Evolutionary conservation across 768 basidiomycete genomes (phyloP), one percentile per base, ranked within the genome.

Genomic region (Tricholoma bakamatsutake): DNA sequence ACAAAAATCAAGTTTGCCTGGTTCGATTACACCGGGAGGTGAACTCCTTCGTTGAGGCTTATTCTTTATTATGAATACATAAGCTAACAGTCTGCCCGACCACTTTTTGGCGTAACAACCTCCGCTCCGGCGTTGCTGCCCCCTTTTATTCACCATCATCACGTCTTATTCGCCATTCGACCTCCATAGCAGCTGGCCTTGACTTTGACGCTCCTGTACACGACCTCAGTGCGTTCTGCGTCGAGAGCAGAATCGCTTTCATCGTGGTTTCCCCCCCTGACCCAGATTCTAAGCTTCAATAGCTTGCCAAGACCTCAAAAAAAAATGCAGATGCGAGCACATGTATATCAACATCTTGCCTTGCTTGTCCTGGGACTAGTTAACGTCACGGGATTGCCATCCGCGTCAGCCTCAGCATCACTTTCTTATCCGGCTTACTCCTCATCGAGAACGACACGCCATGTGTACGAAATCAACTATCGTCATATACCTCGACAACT

Each of bases 171-270:
- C 86, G 90, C 37, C 82, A 88, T 5, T 84, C 87, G 4, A 89
- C 88, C 1, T 90, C 87, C 64, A 80, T 90, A 59, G 89, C 88
- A 28, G 88, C 88, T 10, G 88, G 89, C 5, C 82, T 90, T 53
- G 64, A 76, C 0, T 78, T 88, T 52, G 85, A 89, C 65, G 70
- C 75, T 1, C 88, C 88, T 0, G 62, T 74, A 5, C 76, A 80
- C 64, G 84, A 86, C 59, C 75, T 85, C 35, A 83, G 81, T 57
- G 84, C 84, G 2, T 73, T 84, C 50, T 76, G 81, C 46, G 84
- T 84, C 10, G 83, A 85, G 64, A 82, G 79, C 42, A 73, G 83
- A 42, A 72, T 83, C 6, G 71, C 72, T 17, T 73, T 72, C 62
- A 71, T 79, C 50, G 75, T 77, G 18, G 63, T 77, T n/a, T n/a